phyloP scores from a whole-genome alignment of 306 rosid genomes.

The Gastrolobium villosum region DNA sequence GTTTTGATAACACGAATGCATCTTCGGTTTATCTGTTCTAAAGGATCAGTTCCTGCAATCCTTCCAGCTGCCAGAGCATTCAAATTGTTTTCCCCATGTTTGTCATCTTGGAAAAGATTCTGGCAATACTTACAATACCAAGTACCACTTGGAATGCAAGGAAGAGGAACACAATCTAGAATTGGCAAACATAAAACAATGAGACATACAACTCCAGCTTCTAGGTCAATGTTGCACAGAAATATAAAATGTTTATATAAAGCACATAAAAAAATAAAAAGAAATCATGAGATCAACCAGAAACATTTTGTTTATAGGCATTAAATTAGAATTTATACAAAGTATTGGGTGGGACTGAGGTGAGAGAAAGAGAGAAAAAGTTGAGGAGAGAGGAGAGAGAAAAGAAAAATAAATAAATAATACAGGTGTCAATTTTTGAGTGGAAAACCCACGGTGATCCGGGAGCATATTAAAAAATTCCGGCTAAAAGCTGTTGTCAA shows the following conservation, averaged over 20 bases:
- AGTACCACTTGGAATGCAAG: constrained; percentile 66
- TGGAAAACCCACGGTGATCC: too few relatives aligned
- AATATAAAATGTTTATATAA: neutral
- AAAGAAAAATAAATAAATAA: too few relatives aligned
- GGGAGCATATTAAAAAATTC: too few relatives aligned
- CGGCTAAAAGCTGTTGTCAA: neutral
- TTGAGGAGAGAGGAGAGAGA: too few relatives aligned
- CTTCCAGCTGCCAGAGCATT: constrained; percentile 93
- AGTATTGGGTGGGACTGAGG: too few relatives aligned
- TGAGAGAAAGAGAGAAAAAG: too few relatives aligned
- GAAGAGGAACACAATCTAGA: constrained; percentile 84
- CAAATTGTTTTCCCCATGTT: constrained; percentile 64
- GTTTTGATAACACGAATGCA: constrained; percentile 84
- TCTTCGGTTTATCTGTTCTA: constrained; percentile 76
- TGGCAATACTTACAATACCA: constrained; percentile 97
- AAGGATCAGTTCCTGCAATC: constrained; percentile 78
- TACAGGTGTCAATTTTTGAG: neutral
- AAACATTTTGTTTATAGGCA: neutral
- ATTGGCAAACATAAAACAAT: constrained; percentile 25
- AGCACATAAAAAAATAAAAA: neutral
- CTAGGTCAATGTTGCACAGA: constrained; percentile 19
- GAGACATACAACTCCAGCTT: neutral
- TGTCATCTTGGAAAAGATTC: constrained; percentile 66
- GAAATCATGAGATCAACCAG: neutral
- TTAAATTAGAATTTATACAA: neutral